phyloP scores from a whole-genome alignment of 495 filamentous ascomycete species.

The Neurospora discreta region DNA sequence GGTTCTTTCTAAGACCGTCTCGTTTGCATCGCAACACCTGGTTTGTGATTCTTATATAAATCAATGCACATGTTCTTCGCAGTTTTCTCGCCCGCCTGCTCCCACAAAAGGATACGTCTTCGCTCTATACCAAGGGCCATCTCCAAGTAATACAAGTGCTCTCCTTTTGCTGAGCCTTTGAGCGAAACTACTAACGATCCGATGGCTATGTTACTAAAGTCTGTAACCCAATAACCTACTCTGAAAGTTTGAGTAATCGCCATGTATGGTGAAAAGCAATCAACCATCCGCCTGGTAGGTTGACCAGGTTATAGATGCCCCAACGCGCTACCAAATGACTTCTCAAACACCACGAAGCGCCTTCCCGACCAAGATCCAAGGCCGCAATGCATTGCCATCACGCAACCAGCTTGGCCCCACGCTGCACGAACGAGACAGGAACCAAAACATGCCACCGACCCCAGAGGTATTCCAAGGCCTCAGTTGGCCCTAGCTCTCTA shows the following conservation, averaged over 20 bases:
- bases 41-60: neutral
- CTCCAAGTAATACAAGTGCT: neutral
- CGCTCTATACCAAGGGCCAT: neutral
- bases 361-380: neutral
- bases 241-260: neutral
- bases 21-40: neutral
- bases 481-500: constrained; percentile 8
- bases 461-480: neutral
- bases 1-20: neutral
- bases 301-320: neutral
- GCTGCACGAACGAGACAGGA: neutral
- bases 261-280: neutral
- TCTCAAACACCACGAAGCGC: neutral
- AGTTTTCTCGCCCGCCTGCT: neutral
- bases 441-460: neutral
- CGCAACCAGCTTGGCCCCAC: neutral
- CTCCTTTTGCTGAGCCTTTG: neutral
- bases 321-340: neutral
- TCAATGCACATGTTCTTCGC: neutral
- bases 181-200: neutral
- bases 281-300: neutral
- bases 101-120: neutral
- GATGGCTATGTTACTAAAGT: neutral
- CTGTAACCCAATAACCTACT: neutral
- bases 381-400: neutral